Conservation (phyloP, 371 early-diverging fungal genomes). For the Massospora cicadina region DNA sequence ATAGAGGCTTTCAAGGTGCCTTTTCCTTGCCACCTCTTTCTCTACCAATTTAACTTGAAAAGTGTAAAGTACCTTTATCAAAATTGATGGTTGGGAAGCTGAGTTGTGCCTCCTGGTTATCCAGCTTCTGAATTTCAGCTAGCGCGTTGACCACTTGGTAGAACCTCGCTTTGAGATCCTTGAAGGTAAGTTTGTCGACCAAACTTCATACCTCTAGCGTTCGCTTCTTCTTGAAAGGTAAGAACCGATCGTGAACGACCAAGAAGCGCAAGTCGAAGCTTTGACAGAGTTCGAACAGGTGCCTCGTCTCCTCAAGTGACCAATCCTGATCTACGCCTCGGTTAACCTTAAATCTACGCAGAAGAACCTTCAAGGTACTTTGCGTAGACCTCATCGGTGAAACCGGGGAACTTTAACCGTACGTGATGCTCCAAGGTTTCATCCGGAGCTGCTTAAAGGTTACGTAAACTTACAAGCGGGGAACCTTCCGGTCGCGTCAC, state of each 20-base stretch:
- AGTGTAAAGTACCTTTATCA: slow-evolving; percentile 8
- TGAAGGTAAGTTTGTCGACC: background rate
- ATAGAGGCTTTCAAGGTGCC: background rate
- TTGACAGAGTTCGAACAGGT: slow-evolving; percentile 54
- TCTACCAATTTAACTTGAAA: background rate
- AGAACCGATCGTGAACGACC: slow-evolving; percentile 68
- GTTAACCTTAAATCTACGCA: too few species aligned
- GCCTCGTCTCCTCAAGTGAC: slow-evolving; percentile 71
- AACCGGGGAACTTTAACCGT: background rate
- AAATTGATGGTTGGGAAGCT: background rate
- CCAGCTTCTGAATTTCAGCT: background rate
- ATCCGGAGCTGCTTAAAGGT: background rate
- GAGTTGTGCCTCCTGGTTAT: background rate
- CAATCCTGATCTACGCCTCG: slow-evolving; percentile 54
- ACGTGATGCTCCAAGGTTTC: background rate
- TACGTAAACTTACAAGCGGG: background rate
- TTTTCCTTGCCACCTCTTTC: background rate
- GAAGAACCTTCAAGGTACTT: slow-evolving; percentile 1
- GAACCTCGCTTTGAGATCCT: slow-evolving; percentile 72
- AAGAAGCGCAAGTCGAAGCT: slow-evolving; percentile 64
- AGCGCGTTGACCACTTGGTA: slow-evolving; percentile 26
- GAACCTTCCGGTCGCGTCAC: background rate
- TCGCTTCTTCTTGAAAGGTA: slow-evolving; percentile 21
- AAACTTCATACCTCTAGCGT: slow-evolving; percentile 21
- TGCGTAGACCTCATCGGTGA: slow-evolving; percentile 4